Evolutionary conservation across 495 filamentous ascomycete species (phyloP), one percentile per base, ranked within the genome.

Genomic region (Hypoxylon fragiforme): DNA sequence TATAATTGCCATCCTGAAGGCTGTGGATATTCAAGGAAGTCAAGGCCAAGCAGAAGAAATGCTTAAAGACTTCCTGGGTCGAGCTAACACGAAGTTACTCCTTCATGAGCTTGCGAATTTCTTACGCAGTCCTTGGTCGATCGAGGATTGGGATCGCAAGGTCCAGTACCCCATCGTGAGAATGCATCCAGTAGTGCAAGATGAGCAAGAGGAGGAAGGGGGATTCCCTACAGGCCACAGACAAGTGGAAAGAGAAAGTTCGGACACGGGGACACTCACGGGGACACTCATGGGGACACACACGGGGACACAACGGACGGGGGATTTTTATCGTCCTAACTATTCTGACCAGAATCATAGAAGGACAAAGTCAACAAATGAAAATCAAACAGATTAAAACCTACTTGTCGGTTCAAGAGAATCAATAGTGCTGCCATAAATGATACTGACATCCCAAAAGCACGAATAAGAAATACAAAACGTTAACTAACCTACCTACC

Each of bases 21-120:
- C 88, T 0, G 85, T 95, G 14, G 92, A 98, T 66, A 79, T 94
- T n/a, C 91, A 91, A 63, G 88, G 85, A 7, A 88, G 87, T 62
- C 80, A 81, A 9, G 91, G 92, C 3, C 87, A 92, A 52, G 91
- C 94, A 0, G 91, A 96, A 66, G 87, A 91, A 26, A 84, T 97
- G 74, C 68, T 97, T n/a, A 72, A 84, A 12, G 92, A 96, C 30
- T 96, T 92, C 55, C 64, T 98, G 0, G 92, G 91, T 2, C 76
- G 87, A 26, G 84, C 85, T 18, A 84, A 96, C 70, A 81, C 91
- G 7, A 73, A 81, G 6, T 67, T 96, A 42, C 94, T 98, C 54
- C 70, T 95, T 39, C 91, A 96, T 70, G 91, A 96, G 67, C 69
- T 96, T 31, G 77, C 82, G 47, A 82, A 82, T 9, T 96, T 88